Base-by-base conservation (phyloP, 2,329 filamentous ascomycete species). In the Diatrype stigma region DNA sequence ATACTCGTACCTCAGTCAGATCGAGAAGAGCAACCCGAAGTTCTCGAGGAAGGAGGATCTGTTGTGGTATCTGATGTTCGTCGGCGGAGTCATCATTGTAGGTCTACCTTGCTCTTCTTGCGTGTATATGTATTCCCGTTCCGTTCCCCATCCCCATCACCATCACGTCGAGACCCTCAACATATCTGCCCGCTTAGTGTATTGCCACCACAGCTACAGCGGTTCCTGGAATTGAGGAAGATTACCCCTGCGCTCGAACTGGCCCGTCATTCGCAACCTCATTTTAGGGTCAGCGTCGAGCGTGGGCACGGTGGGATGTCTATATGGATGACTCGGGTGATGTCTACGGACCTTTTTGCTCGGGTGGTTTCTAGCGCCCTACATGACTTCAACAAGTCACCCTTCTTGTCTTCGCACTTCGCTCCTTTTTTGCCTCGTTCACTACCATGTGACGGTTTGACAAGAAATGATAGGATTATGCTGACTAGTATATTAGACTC, bases 211-310 rank as follows among this genome's bases (percentile, higher is more conserved):
- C 86, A 82, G 77, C 85, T 89, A 85, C 86, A 79, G 77, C 86
- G 86, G 86, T 90, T 90, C 86, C 86, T 90, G 85, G 76, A 88
- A 84, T 73, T 77, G 86, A 90, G 86, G 86, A 79, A 90, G 85
- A 90, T 82, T 76, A 81, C 84, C 86, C 85, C 80, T 82, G 76
- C 80, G 79, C 77, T 78, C 68, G 62, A 68, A 14, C 61, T 73
- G 74, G 72, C 75, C 79, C 78, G 74, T 83, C 78, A 85, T 87
- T 86, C 84, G 83, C 83, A 84, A 75, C 78, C 73, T 70, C 74
- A 74, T 68, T 38, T 72, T 67, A 74, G 79, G 82, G 75, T 66
- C 76, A 80, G 76, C 74, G 72, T 76, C 82, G 76, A 80, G 78
- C 84, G 81, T 78, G 75, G 84, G 85, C 74, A 85, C 84, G 86